Base-by-base conservation (phyloP, 2,329 filamentous ascomycete genomes). In the Trichoderma guizhouense region DNA sequence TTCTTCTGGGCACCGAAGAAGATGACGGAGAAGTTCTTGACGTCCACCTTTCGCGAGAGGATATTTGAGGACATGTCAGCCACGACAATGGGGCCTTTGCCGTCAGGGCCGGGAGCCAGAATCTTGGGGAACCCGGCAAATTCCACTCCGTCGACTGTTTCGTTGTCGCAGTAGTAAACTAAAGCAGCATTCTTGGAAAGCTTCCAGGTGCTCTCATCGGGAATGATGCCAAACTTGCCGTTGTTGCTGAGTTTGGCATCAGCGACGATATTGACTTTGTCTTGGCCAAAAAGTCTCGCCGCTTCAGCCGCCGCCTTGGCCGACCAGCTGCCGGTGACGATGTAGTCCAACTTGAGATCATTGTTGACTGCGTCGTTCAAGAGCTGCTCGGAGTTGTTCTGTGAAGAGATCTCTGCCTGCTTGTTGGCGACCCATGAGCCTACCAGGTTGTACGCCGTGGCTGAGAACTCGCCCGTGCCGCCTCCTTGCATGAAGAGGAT, bases 1-100 rank as follows among this genome's bases (percentile, higher is more conserved):
- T 98, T 98, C 88, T 98, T 98, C 81, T 98, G 95, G 0, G 95
- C 94, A 61, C 95, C 94, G 74, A 94, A 97, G 84, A 98, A 98
- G 79, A 98, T 92, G 75, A 92, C 85, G 1, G 91, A 92, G 82
- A 92, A 97, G 79, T 96, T 95, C 76, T 85, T 86, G 62, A 97
- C 88, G 39, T 95, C 91, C 28, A 98, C 88, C 74, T 87, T 88
- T 57, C 94, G 86, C 61, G 93, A 94, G 66, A 98, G 89, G 79
- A 98, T 97, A 82, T 98, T 98, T 72, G 93, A 97, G 61, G 89
- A 92, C 93, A 98, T 97, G 81, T 98, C 95, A 24, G 93, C 94
- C 6, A 97, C 91, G 7, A 98, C 92, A 72, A 97, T 88, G 1
- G 91, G 90, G 36, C 90, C 89, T 65, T 91, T 87, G 9, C 90